phyloP scores from a whole-genome alignment of 495 filamentous ascomycete species.

The Xylaria acuta region DNA sequence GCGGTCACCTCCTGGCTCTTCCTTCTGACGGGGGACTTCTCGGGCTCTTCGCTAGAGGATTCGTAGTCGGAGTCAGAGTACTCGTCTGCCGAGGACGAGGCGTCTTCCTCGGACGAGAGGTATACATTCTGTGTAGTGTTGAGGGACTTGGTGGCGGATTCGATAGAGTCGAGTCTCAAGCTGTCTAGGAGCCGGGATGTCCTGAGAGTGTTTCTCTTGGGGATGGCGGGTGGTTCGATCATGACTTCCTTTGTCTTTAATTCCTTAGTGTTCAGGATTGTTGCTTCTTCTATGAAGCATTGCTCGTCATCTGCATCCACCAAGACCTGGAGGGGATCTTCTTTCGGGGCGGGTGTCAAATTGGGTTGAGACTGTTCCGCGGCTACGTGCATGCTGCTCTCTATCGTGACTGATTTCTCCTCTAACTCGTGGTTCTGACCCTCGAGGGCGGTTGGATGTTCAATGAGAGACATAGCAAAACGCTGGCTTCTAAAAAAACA shows the following conservation, averaged over 20 bases:
- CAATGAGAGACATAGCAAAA: constrained; percentile 36
- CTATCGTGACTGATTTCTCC: constrained; percentile 24
- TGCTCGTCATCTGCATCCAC: constrained; percentile 37
- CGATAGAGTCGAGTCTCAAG: constrained; percentile 48
- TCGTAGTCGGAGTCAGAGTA: constrained; percentile 59
- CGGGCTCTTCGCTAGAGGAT: constrained; percentile 46
- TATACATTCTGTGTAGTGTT: constrained; percentile 53
- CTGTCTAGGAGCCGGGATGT: constrained; percentile 49
- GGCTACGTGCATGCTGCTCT: constrained; percentile 26
- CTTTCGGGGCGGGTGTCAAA: constrained; percentile 31
- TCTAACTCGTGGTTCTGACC: constrained; percentile 20
- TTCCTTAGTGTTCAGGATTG: constrained; percentile 35
- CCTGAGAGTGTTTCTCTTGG: constrained; percentile 52
- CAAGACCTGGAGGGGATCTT: constrained; percentile 36
- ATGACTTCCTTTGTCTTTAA: constrained; percentile 36
- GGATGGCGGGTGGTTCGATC: constrained; percentile 42
- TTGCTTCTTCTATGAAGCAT: constrained; percentile 38
- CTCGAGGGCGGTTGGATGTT: constrained; percentile 24
- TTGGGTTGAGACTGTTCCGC: constrained; percentile 31
- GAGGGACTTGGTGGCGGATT: constrained; percentile 37
- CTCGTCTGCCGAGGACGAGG: constrained; percentile 57
- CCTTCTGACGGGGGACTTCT: constrained; percentile 42
- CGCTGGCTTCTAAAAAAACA: constrained; percentile 5
- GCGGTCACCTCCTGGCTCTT: constrained; percentile 55
- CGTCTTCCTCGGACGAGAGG: constrained; percentile 59